phyloP scores from a whole-genome alignment of 495 filamentous ascomycete genomes.

The Thermothielavioides terrestris region DNA sequence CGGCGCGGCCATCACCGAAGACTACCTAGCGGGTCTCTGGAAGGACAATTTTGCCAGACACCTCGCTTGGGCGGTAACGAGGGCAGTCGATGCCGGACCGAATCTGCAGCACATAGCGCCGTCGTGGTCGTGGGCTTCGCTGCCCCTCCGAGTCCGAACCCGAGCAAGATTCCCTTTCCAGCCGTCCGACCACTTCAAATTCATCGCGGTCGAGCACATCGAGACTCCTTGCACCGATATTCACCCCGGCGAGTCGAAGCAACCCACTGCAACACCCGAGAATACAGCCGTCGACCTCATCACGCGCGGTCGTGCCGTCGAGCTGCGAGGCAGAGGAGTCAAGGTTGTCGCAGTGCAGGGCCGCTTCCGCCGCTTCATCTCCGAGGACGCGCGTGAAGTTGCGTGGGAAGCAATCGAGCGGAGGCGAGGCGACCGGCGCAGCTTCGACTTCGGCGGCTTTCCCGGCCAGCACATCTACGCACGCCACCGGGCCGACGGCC shows the following conservation, averaged over 20 bases:
- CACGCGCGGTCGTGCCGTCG: conserved; percentile 11
- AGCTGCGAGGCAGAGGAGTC: conserved; percentile 19
- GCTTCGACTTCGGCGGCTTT: conserved; percentile 19
- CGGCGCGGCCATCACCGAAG: conserved; percentile 13
- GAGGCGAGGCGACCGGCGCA: conserved; percentile 2
- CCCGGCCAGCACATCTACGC: conserved; percentile 16
- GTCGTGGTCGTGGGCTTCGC: conserved; percentile 27
- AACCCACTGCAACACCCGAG: background rate
- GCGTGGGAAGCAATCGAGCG: conserved; percentile 19
- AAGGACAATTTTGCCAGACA: conserved; percentile 22
- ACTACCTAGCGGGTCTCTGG: conserved; percentile 27
- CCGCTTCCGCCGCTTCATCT: conserved; percentile 22
- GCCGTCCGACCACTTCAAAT: conserved; percentile 17
- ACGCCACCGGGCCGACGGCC: conserved; percentile 16
- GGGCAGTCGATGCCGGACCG: conserved; percentile 6
- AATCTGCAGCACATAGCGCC: conserved; percentile 22
- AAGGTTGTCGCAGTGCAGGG: conserved; percentile 20
- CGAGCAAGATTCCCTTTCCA: conserved; percentile 17
- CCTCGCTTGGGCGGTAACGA: conserved; percentile 22
- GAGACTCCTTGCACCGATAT: background rate
- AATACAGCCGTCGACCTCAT: background rate
- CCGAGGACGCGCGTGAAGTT: conserved; percentile 8
- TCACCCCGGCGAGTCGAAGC: background rate
- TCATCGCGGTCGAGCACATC: conserved; percentile 5
- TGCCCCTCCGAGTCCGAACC: conserved; percentile 17